These are phyloP conservation scores for Theileria parva DNA, from an alignment of 169 alveolate genomes.

Conservation along the genomic window DNA sequence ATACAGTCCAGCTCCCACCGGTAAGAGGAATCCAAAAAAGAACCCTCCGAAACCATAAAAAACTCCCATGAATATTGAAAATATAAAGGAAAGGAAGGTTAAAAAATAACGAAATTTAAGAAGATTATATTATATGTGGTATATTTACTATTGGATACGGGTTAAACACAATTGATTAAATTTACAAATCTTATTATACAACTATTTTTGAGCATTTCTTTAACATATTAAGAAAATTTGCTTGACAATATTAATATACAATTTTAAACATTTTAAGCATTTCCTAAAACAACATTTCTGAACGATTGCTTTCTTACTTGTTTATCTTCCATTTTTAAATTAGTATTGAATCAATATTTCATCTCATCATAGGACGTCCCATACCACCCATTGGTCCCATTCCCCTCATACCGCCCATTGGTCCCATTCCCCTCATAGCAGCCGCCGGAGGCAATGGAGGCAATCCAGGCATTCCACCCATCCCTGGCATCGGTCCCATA, in stretches of 20 bases:
- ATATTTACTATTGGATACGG: neutral
- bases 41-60: slow-evolving; percentile 53
- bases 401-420: neutral
- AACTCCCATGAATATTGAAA: slow-evolving; percentile 4
- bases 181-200: neutral
- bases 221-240: neutral
- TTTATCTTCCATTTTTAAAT: neutral
- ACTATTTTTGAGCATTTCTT: neutral
- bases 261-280: neutral
- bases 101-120: neutral
- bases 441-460: neutral
- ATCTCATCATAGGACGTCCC: neutral
- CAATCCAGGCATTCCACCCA: neutral
- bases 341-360: neutral
- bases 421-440: neutral
- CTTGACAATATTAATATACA: neutral
- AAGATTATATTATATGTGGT: neutral
- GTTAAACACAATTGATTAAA: neutral
- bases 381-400: neutral
- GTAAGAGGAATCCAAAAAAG: slow-evolving; percentile 55
- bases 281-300: neutral
- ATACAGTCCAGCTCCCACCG: slow-evolving; percentile 48
- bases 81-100: neutral
- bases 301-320: neutral
- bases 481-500: neutral